These are phyloP conservation scores for Boechera stricta DNA, from an alignment of 345 rosid genomes.

Conservation along the genomic window DNA sequence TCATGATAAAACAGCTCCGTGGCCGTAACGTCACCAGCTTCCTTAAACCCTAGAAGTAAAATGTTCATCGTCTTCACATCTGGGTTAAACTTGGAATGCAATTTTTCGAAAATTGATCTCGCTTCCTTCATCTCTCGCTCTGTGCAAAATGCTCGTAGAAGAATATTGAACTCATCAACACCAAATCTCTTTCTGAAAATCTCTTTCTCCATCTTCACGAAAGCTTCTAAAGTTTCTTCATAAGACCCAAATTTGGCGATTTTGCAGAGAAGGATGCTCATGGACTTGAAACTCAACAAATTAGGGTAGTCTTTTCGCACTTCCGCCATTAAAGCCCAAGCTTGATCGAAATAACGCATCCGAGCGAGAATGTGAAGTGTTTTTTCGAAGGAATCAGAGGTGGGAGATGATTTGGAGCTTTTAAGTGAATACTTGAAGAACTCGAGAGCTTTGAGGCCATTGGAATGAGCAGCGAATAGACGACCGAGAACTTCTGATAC, in stretches of 20 bases:
- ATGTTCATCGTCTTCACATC: constrained; percentile 83
- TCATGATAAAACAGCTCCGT: constrained; percentile 85
- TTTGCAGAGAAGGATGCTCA: constrained; percentile 78
- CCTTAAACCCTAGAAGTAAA: constrained; percentile 78
- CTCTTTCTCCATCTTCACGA: constrained; percentile 64
- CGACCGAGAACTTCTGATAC: constrained; percentile 79
- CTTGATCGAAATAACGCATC: constrained; percentile 87
- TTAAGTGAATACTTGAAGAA: constrained; percentile 62
- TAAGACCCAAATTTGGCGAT: constrained; percentile 68
- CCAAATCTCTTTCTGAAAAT: constrained; percentile 66
- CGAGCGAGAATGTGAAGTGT: constrained; percentile 80
- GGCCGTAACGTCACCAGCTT: constrained; percentile 73
- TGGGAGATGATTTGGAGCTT: constrained; percentile 52
- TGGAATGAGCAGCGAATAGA: constrained; percentile 85
- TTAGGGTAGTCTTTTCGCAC: constrained; percentile 50
- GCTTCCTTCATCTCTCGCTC: constrained; percentile 86
- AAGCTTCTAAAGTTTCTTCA: constrained; percentile 76
- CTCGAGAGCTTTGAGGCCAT: constrained; percentile 87
- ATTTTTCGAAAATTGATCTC: constrained; percentile 62
- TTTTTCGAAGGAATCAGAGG: constrained; percentile 73
- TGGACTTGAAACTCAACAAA: constrained; percentile 68
- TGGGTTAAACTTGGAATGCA: constrained; percentile 62
- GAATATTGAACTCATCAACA: constrained; percentile 75
- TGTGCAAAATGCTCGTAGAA: constrained; percentile 72
- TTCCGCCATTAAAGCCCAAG: constrained; percentile 79